Evolutionary conservation across 331 rosid species (phyloP), one percentile per base, ranked within the genome.

Genomic region (Ulmus americana): DNA sequence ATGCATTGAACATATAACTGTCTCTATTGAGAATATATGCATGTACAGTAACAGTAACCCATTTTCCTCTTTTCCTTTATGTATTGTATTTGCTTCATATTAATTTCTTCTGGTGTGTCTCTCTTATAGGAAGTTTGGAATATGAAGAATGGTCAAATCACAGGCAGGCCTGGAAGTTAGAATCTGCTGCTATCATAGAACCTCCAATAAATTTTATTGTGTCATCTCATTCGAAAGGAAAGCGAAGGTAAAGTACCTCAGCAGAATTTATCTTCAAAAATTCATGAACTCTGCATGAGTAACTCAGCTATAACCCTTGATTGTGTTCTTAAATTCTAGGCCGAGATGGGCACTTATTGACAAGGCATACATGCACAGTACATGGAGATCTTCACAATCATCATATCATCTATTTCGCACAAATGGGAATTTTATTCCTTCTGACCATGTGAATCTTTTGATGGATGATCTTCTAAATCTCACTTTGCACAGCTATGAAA

Each of bases 331-430:
- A 62, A 64, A 7, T 69, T 71, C 62, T 82, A 92, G 98, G 77
- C 98, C 98, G 5, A 86, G 98, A 82, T 92, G 98, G 97, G 88
- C 98, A 42, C 97, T 92, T 75, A 92, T 92, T 20, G 97, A 92
- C 79, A 92, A 92, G 80, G 95, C 97, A 72, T 89, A 82, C 70
- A 85, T 92, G 98, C 97, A 92, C 82, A 87, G 77, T 83, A 89
- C 92, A 1, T 92, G 98, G 98, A 89, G 98, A 80, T 86, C 98
- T 68, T 92, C 98, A 48, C 98, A 92, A 72, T 86, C 95, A 49
- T 77, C 97, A 43, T 92, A 92, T 78, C 95, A 92, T 81, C 78
- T 92, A 48, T 87, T 71, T 78, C 91, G 95, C 52, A 82, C 81
- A 8, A 76, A 77, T 70, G 91, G 89, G 74, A 86, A 82, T 80